Conservation (phyloP, 345 rosid genomes). For the Rhizophora mangle region DNA sequence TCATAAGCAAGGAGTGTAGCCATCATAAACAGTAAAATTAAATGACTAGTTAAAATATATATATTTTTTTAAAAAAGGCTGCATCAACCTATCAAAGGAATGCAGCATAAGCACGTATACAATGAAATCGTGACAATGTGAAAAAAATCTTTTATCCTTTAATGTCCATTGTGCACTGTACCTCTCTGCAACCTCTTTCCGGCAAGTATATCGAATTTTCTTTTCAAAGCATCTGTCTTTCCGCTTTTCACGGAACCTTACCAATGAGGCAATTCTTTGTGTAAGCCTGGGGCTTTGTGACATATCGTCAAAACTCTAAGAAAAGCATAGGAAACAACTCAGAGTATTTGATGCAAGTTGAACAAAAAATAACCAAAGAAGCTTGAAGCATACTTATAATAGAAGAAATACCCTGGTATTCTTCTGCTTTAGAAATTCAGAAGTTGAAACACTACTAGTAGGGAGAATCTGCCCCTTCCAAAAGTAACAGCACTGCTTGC, state of each 20-base stretch:
- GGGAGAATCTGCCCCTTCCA: slow-evolving; percentile 35
- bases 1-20: too few relatives aligned
- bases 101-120: not conserved
- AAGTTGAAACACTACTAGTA: slow-evolving; percentile 20
- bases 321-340: slow-evolving; percentile 13
- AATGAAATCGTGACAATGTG: not conserved
- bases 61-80: too few relatives aligned
- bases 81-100: not conserved
- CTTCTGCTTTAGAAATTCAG: slow-evolving; percentile 31
- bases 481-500: slow-evolving; percentile 39
- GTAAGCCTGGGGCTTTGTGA: slow-evolving; percentile 38
- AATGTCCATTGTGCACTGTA: slow-evolving; percentile 12
- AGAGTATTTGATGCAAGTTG: not conserved
- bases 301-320: slow-evolving; percentile 33
- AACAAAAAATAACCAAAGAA: too few relatives aligned
- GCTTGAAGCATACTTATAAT: not conserved
- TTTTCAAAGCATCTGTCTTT: slow-evolving; percentile 48
- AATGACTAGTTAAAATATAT: too few relatives aligned
- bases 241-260: slow-evolving; percentile 45
- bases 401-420: slow-evolving; percentile 25
- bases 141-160: not conserved
- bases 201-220: slow-evolving; percentile 40
- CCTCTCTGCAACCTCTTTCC: slow-evolving; percentile 48
- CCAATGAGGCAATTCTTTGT: slow-evolving; percentile 39
- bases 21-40: too few relatives aligned